phyloP scores from a whole-genome alignment of 2,329 filamentous ascomycete species.

The Ophiocordyceps robertsii region DNA sequence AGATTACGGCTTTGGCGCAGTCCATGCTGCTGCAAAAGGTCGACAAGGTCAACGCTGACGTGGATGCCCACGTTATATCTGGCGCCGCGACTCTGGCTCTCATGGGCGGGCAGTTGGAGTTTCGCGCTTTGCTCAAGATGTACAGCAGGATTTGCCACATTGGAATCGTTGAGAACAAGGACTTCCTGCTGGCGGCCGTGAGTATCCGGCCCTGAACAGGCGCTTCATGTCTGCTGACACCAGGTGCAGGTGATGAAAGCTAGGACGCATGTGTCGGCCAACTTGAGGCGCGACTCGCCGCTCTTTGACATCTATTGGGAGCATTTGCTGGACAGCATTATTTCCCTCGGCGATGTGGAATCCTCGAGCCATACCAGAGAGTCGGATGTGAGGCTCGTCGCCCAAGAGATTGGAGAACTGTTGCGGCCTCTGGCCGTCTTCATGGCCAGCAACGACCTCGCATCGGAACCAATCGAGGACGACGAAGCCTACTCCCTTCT shows the following conservation, averaged over 20 bases:
- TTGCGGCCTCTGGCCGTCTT: constrained; percentile 79
- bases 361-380: constrained; percentile 61
- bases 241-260: constrained; percentile 56
- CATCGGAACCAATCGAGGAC: constrained; percentile 33
- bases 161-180: constrained; percentile 56
- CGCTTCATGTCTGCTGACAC: background rate
- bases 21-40: constrained; percentile 97
- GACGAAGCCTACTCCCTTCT: constrained; percentile 62
- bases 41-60: constrained; percentile 62
- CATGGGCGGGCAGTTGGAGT: constrained; percentile 66
- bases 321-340: constrained; percentile 72
- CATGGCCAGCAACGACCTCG: constrained; percentile 53
- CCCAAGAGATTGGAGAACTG: constrained; percentile 76
- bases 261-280: constrained; percentile 62
- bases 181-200: constrained; percentile 56
- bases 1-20: constrained; percentile 84
- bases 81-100: constrained; percentile 70
- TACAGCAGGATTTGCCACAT: constrained; percentile 65
- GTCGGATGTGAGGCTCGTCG: constrained; percentile 68
- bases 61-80: constrained; percentile 76
- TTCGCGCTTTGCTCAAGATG: constrained; percentile 73
- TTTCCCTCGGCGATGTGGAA: constrained; percentile 79
- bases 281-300: constrained; percentile 53
- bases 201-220: background rate
- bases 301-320: constrained; percentile 74